These are phyloP conservation scores for Malassezia furfur DNA, from an alignment of 1,284 basidiomycete genomes.

Conservation along the genomic window DNA sequence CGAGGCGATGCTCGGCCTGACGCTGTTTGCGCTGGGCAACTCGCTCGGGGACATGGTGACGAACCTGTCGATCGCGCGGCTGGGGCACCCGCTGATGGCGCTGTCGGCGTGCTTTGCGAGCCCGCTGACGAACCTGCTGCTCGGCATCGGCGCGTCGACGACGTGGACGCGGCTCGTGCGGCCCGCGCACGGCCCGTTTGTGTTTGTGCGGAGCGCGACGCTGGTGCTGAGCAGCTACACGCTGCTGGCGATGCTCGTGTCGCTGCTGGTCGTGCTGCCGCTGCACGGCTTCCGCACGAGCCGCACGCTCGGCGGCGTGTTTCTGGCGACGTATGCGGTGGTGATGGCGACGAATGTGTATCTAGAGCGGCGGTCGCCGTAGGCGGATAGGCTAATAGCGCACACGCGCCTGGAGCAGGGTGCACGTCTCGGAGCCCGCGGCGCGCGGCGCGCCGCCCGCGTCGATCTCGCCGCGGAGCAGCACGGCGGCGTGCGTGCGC, in stretches of 20 bases:
- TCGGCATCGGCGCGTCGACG: conserved; percentile 74
- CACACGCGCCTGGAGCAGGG: conserved; percentile 16
- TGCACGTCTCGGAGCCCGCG: conserved; percentile 3
- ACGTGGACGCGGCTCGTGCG: conserved; percentile 20
- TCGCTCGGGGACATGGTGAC: conserved; percentile 92
- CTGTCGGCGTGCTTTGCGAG: conserved; percentile 89
- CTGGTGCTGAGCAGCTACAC: conserved; percentile 8
- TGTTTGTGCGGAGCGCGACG: conserved; percentile 1
- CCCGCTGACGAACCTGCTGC: conserved; percentile 91
- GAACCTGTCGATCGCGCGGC: conserved; percentile 64
- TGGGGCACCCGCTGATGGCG: conserved; percentile 46
- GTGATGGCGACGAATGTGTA: conserved; percentile 8
- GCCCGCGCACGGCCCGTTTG: conserved; percentile 2
- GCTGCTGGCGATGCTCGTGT: conserved; percentile 61
- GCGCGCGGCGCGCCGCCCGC: background rate
- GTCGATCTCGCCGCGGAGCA: background rate
- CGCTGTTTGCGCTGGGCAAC: conserved; percentile 91
- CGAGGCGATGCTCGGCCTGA: conserved; percentile 93
- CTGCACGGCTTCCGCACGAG: conserved; percentile 69
- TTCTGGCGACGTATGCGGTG: conserved; percentile 60
- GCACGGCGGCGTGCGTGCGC: conserved; percentile 7
- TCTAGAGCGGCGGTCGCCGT: background rate
- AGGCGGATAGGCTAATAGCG: conserved; percentile 8
- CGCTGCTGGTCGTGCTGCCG: conserved; percentile 70
- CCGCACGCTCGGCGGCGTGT: conserved; percentile 64